Evolutionary conservation across 805 yeast species (phyloP).

Genomic region (Phaffomyces antillensis): DNA sequence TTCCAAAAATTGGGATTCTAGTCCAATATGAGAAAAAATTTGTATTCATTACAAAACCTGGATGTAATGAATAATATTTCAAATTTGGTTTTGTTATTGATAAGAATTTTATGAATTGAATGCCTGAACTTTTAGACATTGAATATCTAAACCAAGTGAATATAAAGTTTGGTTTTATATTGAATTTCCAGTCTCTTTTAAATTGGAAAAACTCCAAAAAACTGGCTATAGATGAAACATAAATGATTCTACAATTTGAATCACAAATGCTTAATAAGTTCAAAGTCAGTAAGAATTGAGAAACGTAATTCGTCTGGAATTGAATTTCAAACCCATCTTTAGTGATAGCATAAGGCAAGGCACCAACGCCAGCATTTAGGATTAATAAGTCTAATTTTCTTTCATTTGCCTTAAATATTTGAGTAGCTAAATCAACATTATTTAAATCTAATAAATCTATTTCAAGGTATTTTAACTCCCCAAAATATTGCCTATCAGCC

Average conservation of each 20-base stretch:
- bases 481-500: slow-evolving; percentile 28
- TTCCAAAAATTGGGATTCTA: slow-evolving; percentile 69
- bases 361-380: slow-evolving; percentile 79
- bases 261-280: slow-evolving; percentile 36
- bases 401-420: slow-evolving; percentile 40
- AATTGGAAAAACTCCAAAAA: slow-evolving; percentile 40
- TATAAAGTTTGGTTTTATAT: slow-evolving; percentile 54
- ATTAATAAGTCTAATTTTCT: slow-evolving; percentile 50
- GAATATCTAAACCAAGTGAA: slow-evolving; percentile 79
- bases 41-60: slow-evolving; percentile 83
- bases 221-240: slow-evolving; percentile 63
- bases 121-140: slow-evolving; percentile 68
- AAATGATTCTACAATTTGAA: slow-evolving; percentile 40
- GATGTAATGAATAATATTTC: slow-evolving; percentile 62
- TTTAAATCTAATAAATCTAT: slow-evolving; percentile 43
- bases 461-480: slow-evolving; percentile 45
- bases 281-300: slow-evolving; percentile 67
- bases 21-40: slow-evolving; percentile 73
- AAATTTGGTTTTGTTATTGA: slow-evolving; percentile 62
- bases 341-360: slow-evolving; percentile 59
- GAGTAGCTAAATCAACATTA: slow-evolving; percentile 43
- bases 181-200: slow-evolving; percentile 40
- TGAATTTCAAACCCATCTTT: slow-evolving; percentile 72
- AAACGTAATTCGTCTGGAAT: slow-evolving; percentile 68
- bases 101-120: slow-evolving; percentile 61